These are phyloP conservation scores for Boechera stricta DNA, from an alignment of 345 rosid species.

Conservation along the genomic window DNA sequence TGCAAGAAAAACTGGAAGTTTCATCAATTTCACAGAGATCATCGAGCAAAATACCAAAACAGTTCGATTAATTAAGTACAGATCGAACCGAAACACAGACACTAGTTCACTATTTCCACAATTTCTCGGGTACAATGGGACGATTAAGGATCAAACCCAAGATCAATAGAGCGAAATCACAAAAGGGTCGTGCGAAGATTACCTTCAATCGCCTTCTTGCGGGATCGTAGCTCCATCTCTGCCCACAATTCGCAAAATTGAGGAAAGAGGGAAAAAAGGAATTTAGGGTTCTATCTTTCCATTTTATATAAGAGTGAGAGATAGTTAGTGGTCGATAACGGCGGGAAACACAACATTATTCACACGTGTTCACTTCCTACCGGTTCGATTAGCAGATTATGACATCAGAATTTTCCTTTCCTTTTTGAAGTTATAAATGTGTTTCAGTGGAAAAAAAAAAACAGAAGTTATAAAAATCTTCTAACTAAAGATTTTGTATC, in stretches of 20 bases:
- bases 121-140: not conserved
- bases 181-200: not conserved
- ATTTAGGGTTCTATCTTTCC: conserved; percentile 22
- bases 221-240: conserved; percentile 35
- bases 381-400: conserved; percentile 5
- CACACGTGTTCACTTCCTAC: not conserved
- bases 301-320: not conserved
- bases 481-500: not conserved
- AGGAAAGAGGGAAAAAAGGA: not conserved
- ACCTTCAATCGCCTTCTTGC: conserved; percentile 39
- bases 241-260: conserved; percentile 11
- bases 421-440: too few species aligned
- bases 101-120: not conserved
- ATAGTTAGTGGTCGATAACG: conserved; percentile 14
- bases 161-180: conserved; percentile 8
- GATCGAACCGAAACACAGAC: conserved; percentile 31
- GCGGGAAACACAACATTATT: conserved; percentile 37
- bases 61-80: not conserved
- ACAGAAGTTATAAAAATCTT: too few species aligned
- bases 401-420: not conserved
- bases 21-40: not conserved
- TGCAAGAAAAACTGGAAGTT: too few species aligned
- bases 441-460: too few species aligned
- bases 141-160: conserved; percentile 3
- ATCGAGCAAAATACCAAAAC: not conserved